Percentiles rank a stretch among this genome's conserved stretches.
Conservation (phyloP, 331 rosid genomes). For the Erythrophleum ivorense region DNA sequence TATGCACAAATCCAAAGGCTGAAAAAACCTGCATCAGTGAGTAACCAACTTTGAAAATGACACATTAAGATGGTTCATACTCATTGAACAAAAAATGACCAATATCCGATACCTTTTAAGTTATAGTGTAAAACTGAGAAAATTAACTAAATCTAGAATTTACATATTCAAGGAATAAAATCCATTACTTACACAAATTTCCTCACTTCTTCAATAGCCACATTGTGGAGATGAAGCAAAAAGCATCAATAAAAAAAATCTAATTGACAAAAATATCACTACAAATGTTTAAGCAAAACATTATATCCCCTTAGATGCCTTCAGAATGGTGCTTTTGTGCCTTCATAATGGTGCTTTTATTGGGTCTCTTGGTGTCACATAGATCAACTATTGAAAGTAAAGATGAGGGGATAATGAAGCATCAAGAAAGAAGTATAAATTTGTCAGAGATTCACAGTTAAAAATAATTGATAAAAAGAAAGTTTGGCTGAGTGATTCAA, state of each 20-base stretch:
- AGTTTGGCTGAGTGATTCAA: constrained; percentile 18
- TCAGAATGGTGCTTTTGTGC: constrained; percentile 18
- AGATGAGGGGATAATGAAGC: constrained; percentile 3
- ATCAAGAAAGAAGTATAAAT: constrained; percentile 23
- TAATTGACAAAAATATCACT: constrained; percentile 6
- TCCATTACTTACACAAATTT: constrained; percentile 20
- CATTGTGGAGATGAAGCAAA: background rate
- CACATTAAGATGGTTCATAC: constrained; percentile 15
- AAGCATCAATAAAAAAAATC: constrained; percentile 23
- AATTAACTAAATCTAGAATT: constrained; percentile 19
- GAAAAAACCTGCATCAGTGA: constrained; percentile 89
- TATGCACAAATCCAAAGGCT: constrained; percentile 99
- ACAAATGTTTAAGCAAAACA: constrained; percentile 24
- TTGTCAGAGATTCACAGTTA: constrained; percentile 11
- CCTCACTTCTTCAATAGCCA: background rate
- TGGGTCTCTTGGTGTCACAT: constrained; percentile 15
- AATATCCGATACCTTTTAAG: background rate
- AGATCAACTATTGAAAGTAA: constrained; percentile 29
- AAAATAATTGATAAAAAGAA: background rate
- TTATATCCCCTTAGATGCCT: constrained; percentile 23
- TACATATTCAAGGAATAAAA: constrained; percentile 21
- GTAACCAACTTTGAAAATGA: constrained; percentile 42
- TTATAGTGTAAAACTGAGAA: background rate
- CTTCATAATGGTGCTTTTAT: constrained; percentile 15
- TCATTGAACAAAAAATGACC: background rate